A percentile compares a stretch with the other conserved stretches of the same genome.
Evolutionary conservation across 1,139 yeast species (phyloP).

Genomic region (Diutina mesorugosa): DNA sequence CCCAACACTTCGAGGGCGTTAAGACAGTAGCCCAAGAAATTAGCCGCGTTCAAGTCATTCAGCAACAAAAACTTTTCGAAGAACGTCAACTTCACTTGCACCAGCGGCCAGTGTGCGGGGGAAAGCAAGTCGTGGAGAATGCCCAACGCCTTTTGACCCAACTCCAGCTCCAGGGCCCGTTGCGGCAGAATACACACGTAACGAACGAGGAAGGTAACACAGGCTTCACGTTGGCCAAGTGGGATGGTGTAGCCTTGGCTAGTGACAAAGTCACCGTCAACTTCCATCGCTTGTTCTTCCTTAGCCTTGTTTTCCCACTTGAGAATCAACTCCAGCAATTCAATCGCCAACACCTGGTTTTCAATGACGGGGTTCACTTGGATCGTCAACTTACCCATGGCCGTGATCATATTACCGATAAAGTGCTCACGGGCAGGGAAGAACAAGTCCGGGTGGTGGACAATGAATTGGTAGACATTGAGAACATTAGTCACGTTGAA

Average conservation of each 20-base stretch:
- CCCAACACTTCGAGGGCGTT: constrained; percentile 86
- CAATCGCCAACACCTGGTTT: constrained; percentile 77
- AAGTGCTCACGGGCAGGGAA: constrained; percentile 82
- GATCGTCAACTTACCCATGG: constrained; percentile 85
- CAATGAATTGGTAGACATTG: constrained; percentile 82
- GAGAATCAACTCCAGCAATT: constrained; percentile 71
- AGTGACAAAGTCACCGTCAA: constrained; percentile 16
- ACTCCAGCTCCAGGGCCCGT: constrained; percentile 70
- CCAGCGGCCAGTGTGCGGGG: constrained; percentile 75
- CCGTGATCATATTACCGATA: constrained; percentile 80
- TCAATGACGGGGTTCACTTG: constrained; percentile 72
- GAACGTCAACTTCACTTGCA: constrained; percentile 66
- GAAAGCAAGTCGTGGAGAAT: constrained; percentile 64
- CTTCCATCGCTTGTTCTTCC: constrained; percentile 2
- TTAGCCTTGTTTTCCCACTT: constrained; percentile 66
- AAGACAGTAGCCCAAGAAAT: constrained; percentile 60
- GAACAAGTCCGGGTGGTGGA: constrained; percentile 75
- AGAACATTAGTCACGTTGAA: constrained; percentile 72
- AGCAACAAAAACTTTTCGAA: constrained; percentile 79
- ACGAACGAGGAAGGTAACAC: constrained; percentile 81
- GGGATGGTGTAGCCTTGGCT: constrained; percentile 48
- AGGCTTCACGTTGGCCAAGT: constrained; percentile 74
- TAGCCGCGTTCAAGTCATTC: constrained; percentile 56
- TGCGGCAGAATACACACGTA: constrained; percentile 83
- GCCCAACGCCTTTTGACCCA: constrained; percentile 71